phyloP scores from a whole-genome alignment of 768 basidiomycete species.

The Cystobasidium onofrii region DNA sequence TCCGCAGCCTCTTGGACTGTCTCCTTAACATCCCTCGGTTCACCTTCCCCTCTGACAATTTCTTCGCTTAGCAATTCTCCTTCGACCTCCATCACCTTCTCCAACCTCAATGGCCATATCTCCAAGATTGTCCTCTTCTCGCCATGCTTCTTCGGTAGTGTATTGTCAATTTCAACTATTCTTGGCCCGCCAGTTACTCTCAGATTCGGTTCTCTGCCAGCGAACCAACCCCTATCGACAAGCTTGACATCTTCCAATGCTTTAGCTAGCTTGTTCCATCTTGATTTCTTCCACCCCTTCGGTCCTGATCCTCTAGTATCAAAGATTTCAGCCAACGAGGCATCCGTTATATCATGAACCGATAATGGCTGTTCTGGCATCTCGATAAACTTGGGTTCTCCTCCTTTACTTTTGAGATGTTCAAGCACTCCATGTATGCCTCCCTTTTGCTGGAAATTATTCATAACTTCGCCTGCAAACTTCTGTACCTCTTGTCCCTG shows the following conservation, averaged over 20 bases:
- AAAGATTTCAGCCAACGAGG: slow-evolving; percentile 17
- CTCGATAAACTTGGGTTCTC: slow-evolving; percentile 25
- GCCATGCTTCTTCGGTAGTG: slow-evolving; percentile 13
- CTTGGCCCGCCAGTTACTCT: slow-evolving; percentile 16
- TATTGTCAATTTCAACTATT: slow-evolving; percentile 15
- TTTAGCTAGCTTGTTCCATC: slow-evolving; percentile 5
- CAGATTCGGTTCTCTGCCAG: slow-evolving; percentile 24
- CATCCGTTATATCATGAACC: slow-evolving; percentile 21
- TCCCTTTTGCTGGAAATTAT: slow-evolving; percentile 13
- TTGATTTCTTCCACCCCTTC: slow-evolving; percentile 26
- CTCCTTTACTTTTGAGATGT: slow-evolving; percentile 25
- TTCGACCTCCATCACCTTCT: slow-evolving; percentile 20
- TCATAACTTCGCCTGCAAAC: slow-evolving; percentile 13
- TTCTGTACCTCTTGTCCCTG: slow-evolving; percentile 27
- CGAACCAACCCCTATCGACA: slow-evolving; percentile 25
- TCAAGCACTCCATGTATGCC: slow-evolving; percentile 21
- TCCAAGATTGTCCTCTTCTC: slow-evolving; percentile 24
- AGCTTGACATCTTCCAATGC: slow-evolving; percentile 15
- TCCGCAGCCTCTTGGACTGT: slow-evolving; percentile 15
- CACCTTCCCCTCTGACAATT: slow-evolving; percentile 15
- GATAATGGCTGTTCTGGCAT: slow-evolving; percentile 6
- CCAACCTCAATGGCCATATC: slow-evolving; percentile 14
- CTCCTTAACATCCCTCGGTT: background rate
- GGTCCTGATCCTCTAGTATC: slow-evolving; percentile 24
- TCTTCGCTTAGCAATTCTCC: slow-evolving; percentile 16